Percentiles rank a stretch among this genome's conserved stretches.
These are phyloP conservation scores for Skeletonema menzelii DNA, from an alignment of 108 stramenopile genomes.

Conservation along the genomic window DNA sequence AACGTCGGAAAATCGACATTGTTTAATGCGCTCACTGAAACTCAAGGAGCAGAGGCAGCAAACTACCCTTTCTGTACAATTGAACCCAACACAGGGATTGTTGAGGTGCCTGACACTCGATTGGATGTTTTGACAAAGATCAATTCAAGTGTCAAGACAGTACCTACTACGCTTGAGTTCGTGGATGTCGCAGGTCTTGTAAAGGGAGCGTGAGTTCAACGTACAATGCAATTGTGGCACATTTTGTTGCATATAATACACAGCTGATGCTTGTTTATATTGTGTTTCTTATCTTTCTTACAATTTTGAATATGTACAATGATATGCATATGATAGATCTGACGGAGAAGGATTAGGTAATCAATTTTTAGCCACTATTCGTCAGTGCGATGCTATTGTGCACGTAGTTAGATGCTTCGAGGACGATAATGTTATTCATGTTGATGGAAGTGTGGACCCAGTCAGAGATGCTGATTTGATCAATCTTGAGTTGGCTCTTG, in stretches of 20 bases:
- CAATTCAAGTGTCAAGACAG: conserved; percentile 82
- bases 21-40: conserved; percentile 97
- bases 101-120: conserved; percentile 90
- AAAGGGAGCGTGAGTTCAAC: conserved; percentile 84
- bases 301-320: no score
- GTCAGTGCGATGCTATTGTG: conserved; percentile 77
- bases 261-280: no score
- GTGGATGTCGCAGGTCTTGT: conserved; percentile 99
- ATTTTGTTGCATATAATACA: background rate
- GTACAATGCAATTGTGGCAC: background rate
- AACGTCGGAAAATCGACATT: conserved; percentile 98
- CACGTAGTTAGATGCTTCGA: conserved; percentile 97
- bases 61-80: conserved; percentile 92
- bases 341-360: conserved; percentile 99
- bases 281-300: no score
- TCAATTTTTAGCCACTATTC: conserved; percentile 97
- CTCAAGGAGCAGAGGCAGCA: conserved; percentile 88
- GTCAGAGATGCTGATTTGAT: conserved; percentile 97
- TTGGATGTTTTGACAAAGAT: conserved; percentile 74
- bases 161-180: conserved; percentile 95
- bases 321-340: conserved; percentile 1
- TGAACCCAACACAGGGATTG: conserved; percentile 96
- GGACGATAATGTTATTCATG: conserved; percentile 98
- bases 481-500: conserved; percentile 95
- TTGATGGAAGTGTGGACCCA: conserved; percentile 91